Base-by-base conservation (phyloP, 2,329 filamentous ascomycete genomes). In the Nothophaeocryptopus gaeumannii region DNA sequence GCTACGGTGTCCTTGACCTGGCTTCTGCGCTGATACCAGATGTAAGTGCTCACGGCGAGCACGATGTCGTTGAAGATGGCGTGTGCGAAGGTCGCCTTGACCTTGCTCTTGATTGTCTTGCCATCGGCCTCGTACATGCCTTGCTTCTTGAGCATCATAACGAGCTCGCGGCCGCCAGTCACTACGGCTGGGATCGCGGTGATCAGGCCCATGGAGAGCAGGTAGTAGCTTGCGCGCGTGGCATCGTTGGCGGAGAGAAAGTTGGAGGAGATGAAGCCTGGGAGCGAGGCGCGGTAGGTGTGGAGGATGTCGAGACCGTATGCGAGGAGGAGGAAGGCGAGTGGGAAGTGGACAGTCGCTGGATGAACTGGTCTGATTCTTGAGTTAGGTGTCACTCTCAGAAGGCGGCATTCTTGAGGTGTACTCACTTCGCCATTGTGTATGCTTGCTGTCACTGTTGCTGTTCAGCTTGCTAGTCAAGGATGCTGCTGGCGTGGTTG, bases 341-440 rank as follows among this genome's bases (percentile, higher is more conserved):
- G 67, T 14, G 74, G 74, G 60, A 74, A 75, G 63, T 77, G 74
- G 38, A 76, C 72, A 9, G 68, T 63, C 20, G 73, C 72, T 41
- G 73, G 73, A 58, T 77, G 74, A 36, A 66, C 61, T 45, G 74
- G 74, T 56, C 74, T 72, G 51, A 12, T 9, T 8, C 5, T 11
- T 1, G 12, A 30, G 45, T 42, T 32, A 36, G 45, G 26, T 7
- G 8, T 10, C 8, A 10, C 8, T 15, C 45, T 40, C 16, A 12
- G 14, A 26, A 30, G 30, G 10, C 31, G 29, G 26, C 41, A 11
- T 15, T 15, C n/a, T 39, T 31, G 37, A 20, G 15, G 20, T 10
- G 15, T 20, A 50, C 51, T 50, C 48, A 56, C 53, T 54, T 58
- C 29, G 44, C 45, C 51, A 56, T 56, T 29, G 15, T 54, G 20